Evolutionary conservation across 1,284 basidiomycete species (phyloP), one percentile per base, ranked within the genome.

Genomic region (Sporisorium graminicola): DNA sequence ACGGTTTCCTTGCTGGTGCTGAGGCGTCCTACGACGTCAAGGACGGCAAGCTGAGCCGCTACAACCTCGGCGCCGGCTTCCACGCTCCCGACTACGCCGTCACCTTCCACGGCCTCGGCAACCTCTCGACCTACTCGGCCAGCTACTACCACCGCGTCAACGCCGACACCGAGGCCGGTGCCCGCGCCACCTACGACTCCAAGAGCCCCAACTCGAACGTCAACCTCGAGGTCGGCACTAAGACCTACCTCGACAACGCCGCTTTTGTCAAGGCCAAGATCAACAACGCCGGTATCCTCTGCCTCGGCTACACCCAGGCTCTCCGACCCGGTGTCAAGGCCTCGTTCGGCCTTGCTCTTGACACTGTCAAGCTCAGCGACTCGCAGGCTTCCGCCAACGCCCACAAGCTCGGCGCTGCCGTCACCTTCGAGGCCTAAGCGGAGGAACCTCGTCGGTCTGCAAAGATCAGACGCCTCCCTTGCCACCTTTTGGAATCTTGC

Each of bases 121-220:
- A 98, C 91, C 88, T 98, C 87, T 93, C 92, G 85, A 92, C 92
- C 85, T 98, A 95, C 90, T 90, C 92, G 72, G 97, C 96, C 81
- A 94, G 92, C 87, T 99, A 98, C 91, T 99, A 98, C 90, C 97
- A 99, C 91, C 93, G 93, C 82, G 95, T 99, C 86, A 93, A 90
- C 87, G 87, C 88, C 82, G 95, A 98, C 86, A 94, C 98, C 72
- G 96, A 99, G 89, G 97, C 95, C 77, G 95, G 95, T 87, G 96
- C 95, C 82, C 81, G 83, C 44, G 86, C 96, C 61, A 91, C 96
- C 86, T 99, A 97, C 88, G 95, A 98, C 89, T 91, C 92, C 87
- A 96, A 97, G 89, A 90, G 92, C 66, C 65, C 84, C 53, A 91
- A 93, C 79, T 91, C 91, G 77, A 92, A 92, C 87, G 93, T 98